These are phyloP conservation scores for Biscogniauxia marginata DNA, from an alignment of 2,329 filamentous ascomycete genomes.

Conservation along the genomic window DNA sequence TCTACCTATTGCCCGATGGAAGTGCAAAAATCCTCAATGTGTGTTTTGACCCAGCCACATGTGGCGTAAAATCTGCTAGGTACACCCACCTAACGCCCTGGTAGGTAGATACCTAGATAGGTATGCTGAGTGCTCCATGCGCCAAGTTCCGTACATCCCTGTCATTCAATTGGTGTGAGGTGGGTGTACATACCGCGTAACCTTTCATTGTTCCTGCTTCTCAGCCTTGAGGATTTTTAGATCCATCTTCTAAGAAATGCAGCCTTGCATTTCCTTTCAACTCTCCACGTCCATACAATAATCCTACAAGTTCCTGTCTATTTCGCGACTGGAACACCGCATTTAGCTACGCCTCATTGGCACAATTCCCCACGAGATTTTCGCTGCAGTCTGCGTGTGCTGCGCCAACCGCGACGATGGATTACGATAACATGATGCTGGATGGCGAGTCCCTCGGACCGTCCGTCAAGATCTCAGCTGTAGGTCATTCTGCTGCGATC, in stretches of 20 bases:
- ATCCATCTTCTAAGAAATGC: background rate
- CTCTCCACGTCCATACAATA: background rate
- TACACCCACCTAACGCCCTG: no score
- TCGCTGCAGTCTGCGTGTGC: constrained; percentile 5
- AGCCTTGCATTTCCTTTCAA: background rate
- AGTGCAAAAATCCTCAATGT: no score
- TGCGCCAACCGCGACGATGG: constrained; percentile 40
- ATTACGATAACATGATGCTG: constrained; percentile 61
- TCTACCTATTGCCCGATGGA: no score
- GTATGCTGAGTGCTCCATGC: background rate
- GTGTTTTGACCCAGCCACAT: no score
- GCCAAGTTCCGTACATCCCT: background rate
- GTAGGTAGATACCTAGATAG: no score
- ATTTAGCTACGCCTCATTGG: background rate
- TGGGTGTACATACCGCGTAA: background rate
- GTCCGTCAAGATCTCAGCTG: constrained; percentile 60
- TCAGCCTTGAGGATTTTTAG: background rate
- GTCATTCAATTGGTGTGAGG: no score
- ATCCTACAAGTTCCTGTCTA: background rate
- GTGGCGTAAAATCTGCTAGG: no score
- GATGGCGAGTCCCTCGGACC: constrained; percentile 57
- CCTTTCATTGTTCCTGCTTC: background rate
- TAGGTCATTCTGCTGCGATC: constrained; percentile 31
- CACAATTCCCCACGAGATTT: constrained; percentile 2
- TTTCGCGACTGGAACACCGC: background rate